Conservation (phyloP, 768 basidiomycete genomes). For the Auriscalpium microsporum region DNA sequence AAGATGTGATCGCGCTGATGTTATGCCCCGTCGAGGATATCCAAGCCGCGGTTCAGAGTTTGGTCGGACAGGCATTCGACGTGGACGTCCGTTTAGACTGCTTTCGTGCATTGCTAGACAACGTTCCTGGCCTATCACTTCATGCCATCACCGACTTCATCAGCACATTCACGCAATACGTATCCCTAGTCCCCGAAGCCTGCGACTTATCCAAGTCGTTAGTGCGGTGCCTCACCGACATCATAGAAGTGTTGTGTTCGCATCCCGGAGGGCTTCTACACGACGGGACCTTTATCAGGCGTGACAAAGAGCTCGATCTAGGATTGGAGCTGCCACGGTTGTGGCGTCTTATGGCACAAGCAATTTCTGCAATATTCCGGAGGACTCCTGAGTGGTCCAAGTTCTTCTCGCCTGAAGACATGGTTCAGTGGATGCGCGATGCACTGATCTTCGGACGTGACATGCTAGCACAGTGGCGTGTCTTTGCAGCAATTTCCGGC, state of each 20-base stretch:
- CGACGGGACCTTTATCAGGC: constrained; percentile 40
- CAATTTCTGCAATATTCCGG: constrained; percentile 78
- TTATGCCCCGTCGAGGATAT: constrained; percentile 76
- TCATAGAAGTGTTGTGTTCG: constrained; percentile 81
- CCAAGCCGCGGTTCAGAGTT: constrained; percentile 63
- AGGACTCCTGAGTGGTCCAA: constrained; percentile 76
- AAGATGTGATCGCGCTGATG: constrained; percentile 57
- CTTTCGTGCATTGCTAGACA: constrained; percentile 67
- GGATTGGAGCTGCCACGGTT: constrained; percentile 53
- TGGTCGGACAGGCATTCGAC: constrained; percentile 83
- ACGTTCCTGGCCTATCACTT: constrained; percentile 56
- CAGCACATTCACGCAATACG: constrained; percentile 52
- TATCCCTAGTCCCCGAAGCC: constrained; percentile 67
- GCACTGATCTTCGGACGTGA: constrained; percentile 90
- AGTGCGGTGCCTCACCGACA: constrained; percentile 87
- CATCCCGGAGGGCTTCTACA: constrained; percentile 64
- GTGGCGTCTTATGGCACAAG: constrained; percentile 77
- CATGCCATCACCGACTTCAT: constrained; percentile 68
- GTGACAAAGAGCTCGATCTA: constrained; percentile 35
- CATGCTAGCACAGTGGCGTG: constrained; percentile 70
- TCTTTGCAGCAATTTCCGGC: constrained; percentile 64
- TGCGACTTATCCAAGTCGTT: constrained; percentile 83
- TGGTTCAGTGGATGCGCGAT: constrained; percentile 98
- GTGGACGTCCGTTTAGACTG: constrained; percentile 86
- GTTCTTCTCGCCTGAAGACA: constrained; percentile 70